A percentile compares a stretch with the other conserved stretches of the same genome.
Evolutionary conservation across 2,329 filamentous ascomycete species (phyloP).

Genomic region (Cryphonectria japonica): DNA sequence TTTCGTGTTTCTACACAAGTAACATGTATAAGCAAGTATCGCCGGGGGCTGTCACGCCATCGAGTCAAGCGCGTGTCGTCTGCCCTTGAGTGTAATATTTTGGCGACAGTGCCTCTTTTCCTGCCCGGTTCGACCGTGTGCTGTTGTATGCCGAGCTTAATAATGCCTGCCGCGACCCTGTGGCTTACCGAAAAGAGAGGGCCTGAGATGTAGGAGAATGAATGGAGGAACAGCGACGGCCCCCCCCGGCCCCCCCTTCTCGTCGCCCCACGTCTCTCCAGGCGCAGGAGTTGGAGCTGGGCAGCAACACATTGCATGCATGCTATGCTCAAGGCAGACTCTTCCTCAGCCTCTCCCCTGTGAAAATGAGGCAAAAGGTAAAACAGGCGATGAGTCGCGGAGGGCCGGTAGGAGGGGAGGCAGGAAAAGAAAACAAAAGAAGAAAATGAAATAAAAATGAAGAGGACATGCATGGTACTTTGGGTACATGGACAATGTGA

Average conservation of each 20-base stretch:
- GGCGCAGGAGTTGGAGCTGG: background rate
- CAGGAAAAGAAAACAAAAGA: background rate
- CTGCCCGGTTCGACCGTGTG: background rate
- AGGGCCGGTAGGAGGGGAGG: too few relatives aligned
- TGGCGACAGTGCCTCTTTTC: background rate
- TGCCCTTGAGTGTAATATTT: background rate
- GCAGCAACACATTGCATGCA: conserved; percentile 5
- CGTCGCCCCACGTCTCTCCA: conserved; percentile 1
- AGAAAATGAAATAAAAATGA: background rate
- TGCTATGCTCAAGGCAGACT: background rate
- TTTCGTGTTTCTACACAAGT: background rate
- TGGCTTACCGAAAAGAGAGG: background rate
- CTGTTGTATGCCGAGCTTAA: too few relatives aligned
- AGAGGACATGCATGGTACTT: background rate
- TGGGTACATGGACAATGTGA: background rate
- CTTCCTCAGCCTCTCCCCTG: background rate
- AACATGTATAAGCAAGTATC: background rate
- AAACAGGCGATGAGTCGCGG: background rate
- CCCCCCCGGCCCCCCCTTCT: background rate
- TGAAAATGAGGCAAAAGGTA: background rate
- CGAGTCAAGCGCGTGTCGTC: background rate
- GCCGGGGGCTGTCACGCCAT: background rate
- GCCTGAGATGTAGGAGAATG: background rate
- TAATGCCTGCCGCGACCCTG: background rate
- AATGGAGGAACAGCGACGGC: background rate